Evolutionary conservation across 2,329 filamentous ascomycete genomes (phyloP).

Genomic region (Curvularia eragrostidis): DNA sequence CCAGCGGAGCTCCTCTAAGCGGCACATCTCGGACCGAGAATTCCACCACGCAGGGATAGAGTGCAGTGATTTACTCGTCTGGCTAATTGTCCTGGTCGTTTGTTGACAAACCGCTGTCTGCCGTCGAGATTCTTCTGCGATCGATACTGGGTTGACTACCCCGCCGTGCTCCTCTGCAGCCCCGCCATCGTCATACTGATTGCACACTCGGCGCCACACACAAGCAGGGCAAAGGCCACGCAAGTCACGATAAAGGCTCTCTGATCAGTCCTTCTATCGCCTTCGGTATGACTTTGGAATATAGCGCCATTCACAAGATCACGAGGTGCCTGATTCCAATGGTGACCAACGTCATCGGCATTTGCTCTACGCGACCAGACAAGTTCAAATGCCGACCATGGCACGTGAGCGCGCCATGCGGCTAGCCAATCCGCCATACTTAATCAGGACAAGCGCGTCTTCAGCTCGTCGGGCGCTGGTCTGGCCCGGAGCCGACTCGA

Average conservation of each 20-base stretch:
- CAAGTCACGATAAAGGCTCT: neutral
- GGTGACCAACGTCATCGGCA: slow-evolving; percentile 2
- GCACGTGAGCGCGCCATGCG: slow-evolving; percentile 15
- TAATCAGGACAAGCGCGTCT: neutral
- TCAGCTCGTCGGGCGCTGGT: neutral
- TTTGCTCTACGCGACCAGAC: slow-evolving; percentile 5
- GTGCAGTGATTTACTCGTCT: slow-evolving; percentile 23
- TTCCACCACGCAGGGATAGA: neutral
- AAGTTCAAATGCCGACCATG: slow-evolving; percentile 21
- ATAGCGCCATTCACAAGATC: neutral
- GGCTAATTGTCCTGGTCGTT: neutral
- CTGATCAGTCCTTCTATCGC: no score
- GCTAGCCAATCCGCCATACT: neutral
- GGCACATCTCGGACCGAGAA: slow-evolving; percentile 34
- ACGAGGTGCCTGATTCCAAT: neutral
- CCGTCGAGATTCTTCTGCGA: slow-evolving; percentile 18
- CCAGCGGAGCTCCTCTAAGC: slow-evolving; percentile 20
- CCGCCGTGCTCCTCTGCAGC: slow-evolving; percentile 11
- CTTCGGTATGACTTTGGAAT: neutral
- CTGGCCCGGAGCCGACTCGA: neutral
- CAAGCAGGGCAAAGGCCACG: neutral
- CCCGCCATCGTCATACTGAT: slow-evolving; percentile 13
- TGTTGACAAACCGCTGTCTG: neutral
- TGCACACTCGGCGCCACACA: neutral
- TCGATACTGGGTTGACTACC: slow-evolving; percentile 9